These are phyloP conservation scores for Maudiozyma turicensis DNA, from an alignment of 805 yeast species.

Conservation along the genomic window DNA sequence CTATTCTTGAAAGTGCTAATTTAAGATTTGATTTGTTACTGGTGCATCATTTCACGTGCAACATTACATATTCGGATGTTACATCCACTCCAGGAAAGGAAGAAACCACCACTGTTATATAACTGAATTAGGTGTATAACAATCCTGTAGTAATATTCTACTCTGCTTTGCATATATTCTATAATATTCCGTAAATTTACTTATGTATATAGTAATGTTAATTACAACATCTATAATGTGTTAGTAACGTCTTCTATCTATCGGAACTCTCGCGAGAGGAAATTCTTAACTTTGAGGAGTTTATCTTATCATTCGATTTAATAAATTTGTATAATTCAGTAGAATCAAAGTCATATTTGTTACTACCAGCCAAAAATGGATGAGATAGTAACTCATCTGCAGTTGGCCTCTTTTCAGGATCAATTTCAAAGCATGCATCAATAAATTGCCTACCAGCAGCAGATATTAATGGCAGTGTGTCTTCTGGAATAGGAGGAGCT, in stretches of 20 bases:
- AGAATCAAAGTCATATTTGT: slow-evolving; percentile 39
- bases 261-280: slow-evolving; percentile 12
- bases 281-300: slow-evolving; percentile 23
- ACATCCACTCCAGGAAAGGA: background rate
- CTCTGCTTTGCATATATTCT: background rate
- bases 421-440: slow-evolving; percentile 61
- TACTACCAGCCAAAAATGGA: slow-evolving; percentile 37
- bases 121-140: background rate
- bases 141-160: no score
- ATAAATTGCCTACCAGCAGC: slow-evolving; percentile 60
- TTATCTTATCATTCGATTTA: slow-evolving; percentile 32
- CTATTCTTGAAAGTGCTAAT: slow-evolving; percentile 18
- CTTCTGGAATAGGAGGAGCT: slow-evolving; percentile 97
- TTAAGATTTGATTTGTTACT: slow-evolving; percentile 17
- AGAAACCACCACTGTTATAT: no score
- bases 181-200: background rate
- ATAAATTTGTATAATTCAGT: slow-evolving; percentile 52
- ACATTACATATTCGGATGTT: background rate
- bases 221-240: background rate
- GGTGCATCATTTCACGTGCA: slow-evolving; percentile 11
- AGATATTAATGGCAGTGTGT: slow-evolving; percentile 56
- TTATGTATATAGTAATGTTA: background rate
- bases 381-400: slow-evolving; percentile 55
- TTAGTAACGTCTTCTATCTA: background rate
- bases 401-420: slow-evolving; percentile 84